Base-by-base conservation (phyloP, 2,329 filamentous ascomycete species). In the Aspergillus terreus region DNA sequence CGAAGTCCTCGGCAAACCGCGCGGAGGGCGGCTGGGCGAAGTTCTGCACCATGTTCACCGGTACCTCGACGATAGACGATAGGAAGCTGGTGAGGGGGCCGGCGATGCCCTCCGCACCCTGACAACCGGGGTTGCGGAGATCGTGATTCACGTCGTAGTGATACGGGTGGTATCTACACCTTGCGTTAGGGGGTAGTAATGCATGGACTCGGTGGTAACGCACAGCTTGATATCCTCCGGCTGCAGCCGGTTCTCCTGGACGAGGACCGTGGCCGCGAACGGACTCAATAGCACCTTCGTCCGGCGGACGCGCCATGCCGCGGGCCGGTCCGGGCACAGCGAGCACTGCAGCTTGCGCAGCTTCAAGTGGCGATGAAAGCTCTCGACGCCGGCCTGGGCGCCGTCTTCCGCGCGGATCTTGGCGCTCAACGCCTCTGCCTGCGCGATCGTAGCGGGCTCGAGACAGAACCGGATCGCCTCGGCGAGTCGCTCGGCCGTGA, bases 31-130 rank as follows among this genome's bases (percentile, higher is more conserved):
- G 46, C 10, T 25, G 41, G 5, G 47, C 17, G 30, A 56, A 47
- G n/a, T 50, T 52, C 40, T 55, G n/a, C 19, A 54, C 21, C 2
- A 81, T 76, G 54, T 82, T 77, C 36, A 79, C 75, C 0, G 82
- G 82, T 51, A 84, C 75, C 64, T 95, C 91, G 2, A 88, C 88
- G 40, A 94, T 79, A 1, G 88, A 88, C 83, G 95, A 86, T 63
- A 87, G 82, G 52, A 95, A 84, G 32, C 81, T 86, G 35, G 86
- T 85, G 41, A 92, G 76, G 25, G 90, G 91, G 9, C 87, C 86
- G 6, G 94, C 74, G 1, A 95, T 71, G 1, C 89, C 88, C 35
- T 82, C 81, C 1, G 88, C 83, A n/a, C 83, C 88, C 19, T 87
- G 88, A n/a, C 86, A 84, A 19, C n/a, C 40, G 14, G 40, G 40